Conservation (phyloP, 2,329 filamentous ascomycete species). For the Fusarium clavum region DNA sequence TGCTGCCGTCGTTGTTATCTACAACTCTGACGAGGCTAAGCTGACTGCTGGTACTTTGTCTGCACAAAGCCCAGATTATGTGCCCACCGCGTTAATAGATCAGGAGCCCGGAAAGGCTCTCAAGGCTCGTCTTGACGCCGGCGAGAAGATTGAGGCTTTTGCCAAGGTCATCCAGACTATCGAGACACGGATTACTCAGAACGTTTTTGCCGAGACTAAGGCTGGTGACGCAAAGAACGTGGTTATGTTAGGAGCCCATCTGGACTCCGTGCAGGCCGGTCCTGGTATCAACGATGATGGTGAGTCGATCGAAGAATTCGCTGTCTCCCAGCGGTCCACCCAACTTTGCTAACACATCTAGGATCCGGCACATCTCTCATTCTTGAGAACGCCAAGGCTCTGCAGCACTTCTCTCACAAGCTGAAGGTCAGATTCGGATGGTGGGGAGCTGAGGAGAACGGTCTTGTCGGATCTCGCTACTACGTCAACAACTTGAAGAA, state of each 20-base stretch:
- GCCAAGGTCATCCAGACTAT: conserved; percentile 52
- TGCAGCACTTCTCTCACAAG: conserved; percentile 52
- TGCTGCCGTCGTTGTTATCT: conserved; percentile 48
- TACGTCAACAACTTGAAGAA: conserved; percentile 53
- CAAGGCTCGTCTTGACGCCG: conserved; percentile 48
- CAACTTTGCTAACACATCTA: accelerated
- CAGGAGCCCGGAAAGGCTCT: conserved; percentile 45
- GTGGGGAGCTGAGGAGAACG: conserved; percentile 61
- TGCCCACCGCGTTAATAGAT: conserved; percentile 48
- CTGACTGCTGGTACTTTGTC: conserved; percentile 49
- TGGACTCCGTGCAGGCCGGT: conserved; percentile 58
- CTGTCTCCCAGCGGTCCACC: accelerated
- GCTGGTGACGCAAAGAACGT: conserved; percentile 57
- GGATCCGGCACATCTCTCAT: conserved; percentile 55
- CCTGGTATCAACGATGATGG: conserved; percentile 61
- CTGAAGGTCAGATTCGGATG: conserved; percentile 57
- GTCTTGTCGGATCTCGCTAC: conserved; percentile 51
- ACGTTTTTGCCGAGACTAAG: conserved; percentile 60
- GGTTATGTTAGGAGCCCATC: conserved; percentile 57
- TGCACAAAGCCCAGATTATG: conserved; percentile 42
- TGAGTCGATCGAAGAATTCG: background rate
- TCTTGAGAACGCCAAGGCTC: conserved; percentile 55
- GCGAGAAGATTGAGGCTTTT: conserved; percentile 51
- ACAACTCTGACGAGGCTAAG: conserved; percentile 48
- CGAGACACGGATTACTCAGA: conserved; percentile 56